These are phyloP conservation scores for Hemerocallis citrina DNA, from an alignment of 106 monocot species.

Conservation along the genomic window DNA sequence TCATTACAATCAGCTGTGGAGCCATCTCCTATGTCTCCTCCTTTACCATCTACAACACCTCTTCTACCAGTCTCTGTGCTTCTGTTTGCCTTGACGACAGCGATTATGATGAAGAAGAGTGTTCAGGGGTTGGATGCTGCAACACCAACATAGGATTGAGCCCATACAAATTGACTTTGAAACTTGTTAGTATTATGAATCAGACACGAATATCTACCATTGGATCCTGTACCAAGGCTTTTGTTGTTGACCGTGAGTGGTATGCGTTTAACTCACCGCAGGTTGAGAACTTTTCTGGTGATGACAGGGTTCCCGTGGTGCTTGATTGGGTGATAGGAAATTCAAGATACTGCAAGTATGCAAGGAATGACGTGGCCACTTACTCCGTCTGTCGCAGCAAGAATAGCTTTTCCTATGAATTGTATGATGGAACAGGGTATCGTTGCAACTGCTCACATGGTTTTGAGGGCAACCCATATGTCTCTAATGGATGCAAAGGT, in stretches of 20 bases:
- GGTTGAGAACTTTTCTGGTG: background rate
- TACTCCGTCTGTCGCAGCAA: background rate
- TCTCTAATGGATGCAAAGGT: slow-evolving; percentile 4
- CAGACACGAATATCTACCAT: background rate
- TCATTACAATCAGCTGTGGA: slow-evolving; percentile 46
- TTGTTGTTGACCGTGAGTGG: slow-evolving; percentile 5
- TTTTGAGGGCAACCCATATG: slow-evolving; percentile 1
- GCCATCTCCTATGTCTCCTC: slow-evolving; percentile 21
- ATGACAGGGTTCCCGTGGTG: slow-evolving; percentile 5
- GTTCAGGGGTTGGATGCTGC: slow-evolving; percentile 54
- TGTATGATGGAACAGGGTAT: background rate
- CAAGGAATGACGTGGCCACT: background rate
- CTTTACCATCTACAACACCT: background rate
- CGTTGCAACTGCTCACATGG: background rate
- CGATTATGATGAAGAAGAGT: slow-evolving; percentile 15
- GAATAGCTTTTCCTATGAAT: background rate
- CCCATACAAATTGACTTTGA: background rate
- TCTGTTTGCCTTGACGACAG: slow-evolving; percentile 14
- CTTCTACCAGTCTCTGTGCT: slow-evolving; percentile 27
- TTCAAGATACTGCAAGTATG: background rate
- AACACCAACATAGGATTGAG: slow-evolving; percentile 26
- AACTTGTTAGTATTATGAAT: background rate
- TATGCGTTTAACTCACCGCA: slow-evolving; percentile 17
- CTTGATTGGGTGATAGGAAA: slow-evolving; percentile 28
- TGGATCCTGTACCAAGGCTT: slow-evolving; percentile 24